Evolutionary conservation across 129 eudicot genomes (phyloP).

Genomic region (Deinandra increscens): DNA sequence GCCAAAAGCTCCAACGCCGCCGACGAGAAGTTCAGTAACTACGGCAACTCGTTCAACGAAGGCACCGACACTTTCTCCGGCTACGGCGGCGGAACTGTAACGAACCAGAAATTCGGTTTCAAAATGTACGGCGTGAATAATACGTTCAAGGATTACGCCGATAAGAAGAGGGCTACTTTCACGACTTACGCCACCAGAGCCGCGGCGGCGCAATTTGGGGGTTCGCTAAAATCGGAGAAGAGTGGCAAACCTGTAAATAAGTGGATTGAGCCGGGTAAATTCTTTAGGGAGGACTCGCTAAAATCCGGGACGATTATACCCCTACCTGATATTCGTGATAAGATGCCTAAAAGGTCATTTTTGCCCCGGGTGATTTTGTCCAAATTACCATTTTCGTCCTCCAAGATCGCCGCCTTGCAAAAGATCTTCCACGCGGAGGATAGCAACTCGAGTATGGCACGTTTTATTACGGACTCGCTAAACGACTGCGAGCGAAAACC

Average conservation of each 20-base stretch:
- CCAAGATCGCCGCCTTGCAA: slow-evolving; percentile 42
- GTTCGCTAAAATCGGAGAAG: slow-evolving; percentile 10
- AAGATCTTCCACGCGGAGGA: slow-evolving; percentile 66
- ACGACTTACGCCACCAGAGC: slow-evolving; percentile 34
- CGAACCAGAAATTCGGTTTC: slow-evolving; percentile 49
- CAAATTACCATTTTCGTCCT: slow-evolving; percentile 64
- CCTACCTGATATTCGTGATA: slow-evolving; percentile 73
- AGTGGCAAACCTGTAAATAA: slow-evolving; percentile 54
- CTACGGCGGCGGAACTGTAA: slow-evolving; percentile 58
- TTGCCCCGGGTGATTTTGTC: slow-evolving; percentile 65
- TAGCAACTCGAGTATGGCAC: slow-evolving; percentile 54
- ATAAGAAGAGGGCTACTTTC: slow-evolving; percentile 51
- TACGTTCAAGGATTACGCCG: slow-evolving; percentile 80
- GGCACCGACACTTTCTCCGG: slow-evolving; percentile 78
- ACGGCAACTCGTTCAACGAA: slow-evolving; percentile 69
- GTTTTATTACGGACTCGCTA: slow-evolving; percentile 40
- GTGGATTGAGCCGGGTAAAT: slow-evolving; percentile 86
- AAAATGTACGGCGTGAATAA: slow-evolving; percentile 62
- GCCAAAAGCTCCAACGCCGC: slow-evolving; percentile 62
- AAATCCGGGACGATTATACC: slow-evolving; percentile 57
- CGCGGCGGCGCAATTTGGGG: slow-evolving; percentile 14
- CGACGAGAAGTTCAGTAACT: slow-evolving; percentile 44
- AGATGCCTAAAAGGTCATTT: slow-evolving; percentile 88
- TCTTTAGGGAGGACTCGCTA: slow-evolving; percentile 60
- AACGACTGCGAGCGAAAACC: slow-evolving; percentile 79